phyloP scores from a whole-genome alignment of 768 basidiomycete species.

The Naganishia randhawae region DNA sequence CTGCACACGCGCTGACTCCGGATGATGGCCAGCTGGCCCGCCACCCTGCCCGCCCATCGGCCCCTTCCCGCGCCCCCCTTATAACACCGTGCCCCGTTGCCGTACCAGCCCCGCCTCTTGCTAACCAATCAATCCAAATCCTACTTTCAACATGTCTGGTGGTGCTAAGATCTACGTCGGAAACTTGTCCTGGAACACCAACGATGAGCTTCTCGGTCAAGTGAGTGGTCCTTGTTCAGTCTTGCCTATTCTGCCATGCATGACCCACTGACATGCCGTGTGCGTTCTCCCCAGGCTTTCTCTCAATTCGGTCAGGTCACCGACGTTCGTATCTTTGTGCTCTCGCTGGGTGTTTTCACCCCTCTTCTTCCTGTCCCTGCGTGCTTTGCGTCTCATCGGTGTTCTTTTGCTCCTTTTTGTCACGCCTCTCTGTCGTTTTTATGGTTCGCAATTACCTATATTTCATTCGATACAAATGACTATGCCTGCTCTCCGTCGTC shows the following conservation, averaged over 20 bases:
- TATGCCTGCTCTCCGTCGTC: slow-evolving; percentile 11
- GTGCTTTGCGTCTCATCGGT: slow-evolving; percentile 22
- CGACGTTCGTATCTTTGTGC: slow-evolving; percentile 72
- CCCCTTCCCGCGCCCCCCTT: neutral
- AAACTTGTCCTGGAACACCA: slow-evolving; percentile 60
- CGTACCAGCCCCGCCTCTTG: too few species aligned
- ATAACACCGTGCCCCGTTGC: too few species aligned
- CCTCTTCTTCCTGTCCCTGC: slow-evolving; percentile 1
- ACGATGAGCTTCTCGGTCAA: slow-evolving; percentile 73
- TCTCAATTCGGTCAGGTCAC: slow-evolving; percentile 70
- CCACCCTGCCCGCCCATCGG: neutral
- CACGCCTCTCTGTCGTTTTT: slow-evolving; percentile 3
- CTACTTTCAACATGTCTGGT: slow-evolving; percentile 34
- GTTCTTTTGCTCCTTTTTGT: slow-evolving; percentile 10
- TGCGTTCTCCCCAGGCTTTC: slow-evolving; percentile 66
- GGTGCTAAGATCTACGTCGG: slow-evolving; percentile 50
- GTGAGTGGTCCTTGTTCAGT: slow-evolving; percentile 31
- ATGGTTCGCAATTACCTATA: slow-evolving; percentile 25
- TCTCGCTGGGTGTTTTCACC: slow-evolving; percentile 11
- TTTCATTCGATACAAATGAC: slow-evolving; percentile 13
- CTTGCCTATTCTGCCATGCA: slow-evolving; percentile 33
- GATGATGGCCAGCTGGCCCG: slow-evolving; percentile 1
- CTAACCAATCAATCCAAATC: slow-evolving; percentile 20
- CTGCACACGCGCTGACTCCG: neutral
- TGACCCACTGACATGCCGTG: neutral